phyloP scores from a whole-genome alignment of 257 asterid genomes.

The Solanum peruvianum region DNA sequence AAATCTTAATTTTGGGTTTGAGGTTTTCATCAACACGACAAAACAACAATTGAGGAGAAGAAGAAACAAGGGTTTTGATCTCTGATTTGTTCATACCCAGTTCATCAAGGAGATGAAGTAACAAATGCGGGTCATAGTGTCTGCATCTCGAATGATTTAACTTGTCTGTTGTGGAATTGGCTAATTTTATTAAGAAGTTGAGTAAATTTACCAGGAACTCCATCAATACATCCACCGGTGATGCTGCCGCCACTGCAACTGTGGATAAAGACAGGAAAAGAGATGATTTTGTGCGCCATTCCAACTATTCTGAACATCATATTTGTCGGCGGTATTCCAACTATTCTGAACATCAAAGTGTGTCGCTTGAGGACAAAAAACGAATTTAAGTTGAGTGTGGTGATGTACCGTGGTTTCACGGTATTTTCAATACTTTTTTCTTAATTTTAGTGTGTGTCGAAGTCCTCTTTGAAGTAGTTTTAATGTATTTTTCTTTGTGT shows the following conservation, averaged over 20 bases:
- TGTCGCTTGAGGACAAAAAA: too few species aligned
- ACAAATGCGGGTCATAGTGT: not conserved
- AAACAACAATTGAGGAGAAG: not conserved
- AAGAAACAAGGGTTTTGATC: not conserved
- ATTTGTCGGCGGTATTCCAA: not conserved
- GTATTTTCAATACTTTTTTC: too few species aligned
- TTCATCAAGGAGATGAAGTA: not conserved
- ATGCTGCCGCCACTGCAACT: not conserved
- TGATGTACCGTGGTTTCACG: too few species aligned
- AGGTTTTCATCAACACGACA: conserved; percentile 1
- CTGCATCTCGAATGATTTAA: not conserved
- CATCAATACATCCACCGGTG: not conserved
- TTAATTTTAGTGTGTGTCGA: too few species aligned
- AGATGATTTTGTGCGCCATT: not conserved
- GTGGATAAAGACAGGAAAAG: not conserved
- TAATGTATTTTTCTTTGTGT: too few species aligned
- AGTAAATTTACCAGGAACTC: not conserved
- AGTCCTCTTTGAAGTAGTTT: too few species aligned
- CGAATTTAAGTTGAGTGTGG: too few species aligned
- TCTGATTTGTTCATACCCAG: conserved; percentile 8
- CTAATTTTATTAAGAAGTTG: not conserved
- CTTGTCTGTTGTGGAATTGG: not conserved
- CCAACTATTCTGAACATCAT: not conserved
- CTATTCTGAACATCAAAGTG: not conserved
- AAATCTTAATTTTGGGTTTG: conserved; percentile 2